phyloP scores from a whole-genome alignment of 2,329 filamentous ascomycete species.

The Nigrospora oryzae region DNA sequence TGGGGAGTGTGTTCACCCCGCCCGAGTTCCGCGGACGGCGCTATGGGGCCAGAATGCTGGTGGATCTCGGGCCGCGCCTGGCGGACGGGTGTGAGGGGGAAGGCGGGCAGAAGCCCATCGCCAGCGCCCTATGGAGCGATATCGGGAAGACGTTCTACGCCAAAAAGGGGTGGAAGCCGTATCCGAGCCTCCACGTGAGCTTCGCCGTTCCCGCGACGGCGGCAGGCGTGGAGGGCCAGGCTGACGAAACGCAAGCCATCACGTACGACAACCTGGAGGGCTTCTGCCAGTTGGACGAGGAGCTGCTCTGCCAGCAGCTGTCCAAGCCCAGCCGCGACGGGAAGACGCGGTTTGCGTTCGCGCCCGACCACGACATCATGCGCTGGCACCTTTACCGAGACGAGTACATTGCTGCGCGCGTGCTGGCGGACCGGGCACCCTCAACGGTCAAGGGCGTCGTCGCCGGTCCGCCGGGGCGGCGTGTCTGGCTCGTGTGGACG shows the following conservation, averaged over 20 bases:
- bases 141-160: slow-evolving; percentile 81
- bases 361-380: slow-evolving; percentile 60
- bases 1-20: slow-evolving; percentile 73
- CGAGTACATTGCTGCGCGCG: slow-evolving; percentile 61
- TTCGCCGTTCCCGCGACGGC: slow-evolving; percentile 35
- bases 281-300: slow-evolving; percentile 57
- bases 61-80: slow-evolving; percentile 42
- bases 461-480: slow-evolving; percentile 39
- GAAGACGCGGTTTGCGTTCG: slow-evolving; percentile 52
- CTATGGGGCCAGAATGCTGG: slow-evolving; percentile 71
- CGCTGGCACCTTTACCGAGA: slow-evolving; percentile 76
- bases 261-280: slow-evolving; percentile 50
- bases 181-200: slow-evolving; percentile 63
- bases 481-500: slow-evolving; percentile 70
- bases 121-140: slow-evolving; percentile 79
- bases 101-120: slow-evolving; percentile 29
- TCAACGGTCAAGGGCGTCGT: slow-evolving; percentile 58
- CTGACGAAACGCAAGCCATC: slow-evolving; percentile 32
- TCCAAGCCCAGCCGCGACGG: slow-evolving; percentile 21
- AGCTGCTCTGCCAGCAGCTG: slow-evolving; percentile 48
- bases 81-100: slow-evolving; percentile 2
- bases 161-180: slow-evolving; percentile 66
- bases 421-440: slow-evolving; percentile 34
- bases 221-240: slow-evolving; percentile 6
- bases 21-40: slow-evolving; percentile 59